Base-by-base conservation (phyloP, 331 rosid genomes). In the Stylosanthes scabra region DNA sequence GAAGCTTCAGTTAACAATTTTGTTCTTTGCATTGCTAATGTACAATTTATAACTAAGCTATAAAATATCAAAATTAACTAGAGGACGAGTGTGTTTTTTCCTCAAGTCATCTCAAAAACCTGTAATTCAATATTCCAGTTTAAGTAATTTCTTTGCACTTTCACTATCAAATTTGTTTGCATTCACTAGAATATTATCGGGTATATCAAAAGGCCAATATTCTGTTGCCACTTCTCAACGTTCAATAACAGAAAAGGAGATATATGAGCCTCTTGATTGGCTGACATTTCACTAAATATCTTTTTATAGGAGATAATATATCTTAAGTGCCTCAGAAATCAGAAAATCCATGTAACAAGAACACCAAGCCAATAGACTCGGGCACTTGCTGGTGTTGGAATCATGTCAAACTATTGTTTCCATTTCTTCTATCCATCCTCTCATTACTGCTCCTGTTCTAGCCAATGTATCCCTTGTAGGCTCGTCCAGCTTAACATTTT, bases 1-100 rank as follows among this genome's bases (percentile, higher is more conserved):
- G 54, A 75, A 59, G 74, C 28, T 47, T 58, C 68, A 75, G 31
- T 12, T n/a, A 34, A 37, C 31, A 58, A 57, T 44, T 76, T 59
- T 9, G 14, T 49, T 58, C 12, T 14, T 60, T 42, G 65, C 63
- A 52, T 11, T 45, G 28, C 50, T 65, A 29, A 9, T 75, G 61
- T 58, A 47, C 54, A 9, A 4, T 37, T 39, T 58, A 37, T 16
- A 15, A 16, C 42, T 12, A 28, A 31, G 62, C 68, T 37, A 12
- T 61, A 14, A 37, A 34, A 34, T 34, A 34, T 34, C 6, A 34
- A 34, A 0, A 39, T 25, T n/a, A 44, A 40, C 41, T 64, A 44
- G 8, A 10, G 14, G 46, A 45, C 40, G 3, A 13, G 34, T 9
- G 34, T 67, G 34, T 50, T 66, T 66, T 47, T 50, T 16, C 27